These are phyloP conservation scores for Ocimum tenuiflorum DNA, from an alignment of 257 asterid genomes.

Conservation along the genomic window DNA sequence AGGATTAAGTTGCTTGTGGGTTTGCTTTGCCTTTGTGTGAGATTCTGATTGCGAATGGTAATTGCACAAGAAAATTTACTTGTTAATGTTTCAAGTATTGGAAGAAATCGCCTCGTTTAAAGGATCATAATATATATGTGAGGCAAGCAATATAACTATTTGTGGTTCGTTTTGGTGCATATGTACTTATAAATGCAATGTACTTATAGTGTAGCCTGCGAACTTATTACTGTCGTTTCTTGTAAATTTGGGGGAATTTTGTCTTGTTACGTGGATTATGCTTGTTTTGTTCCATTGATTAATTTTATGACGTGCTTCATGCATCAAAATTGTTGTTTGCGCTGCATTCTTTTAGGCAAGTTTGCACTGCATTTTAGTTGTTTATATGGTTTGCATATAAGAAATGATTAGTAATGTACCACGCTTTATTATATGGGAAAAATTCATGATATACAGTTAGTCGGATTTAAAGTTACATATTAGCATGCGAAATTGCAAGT, in stretches of 20 bases:
- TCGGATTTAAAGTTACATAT: no score
- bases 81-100: neutral
- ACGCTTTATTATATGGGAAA: no score
- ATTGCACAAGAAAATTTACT: neutral
- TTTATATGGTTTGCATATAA: constrained; percentile 10
- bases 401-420: no score
- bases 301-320: neutral
- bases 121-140: neutral
- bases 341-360: no score
- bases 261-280: neutral
- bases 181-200: no score
- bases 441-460: no score
- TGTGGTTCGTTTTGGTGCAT: neutral
- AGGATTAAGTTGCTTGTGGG: neutral
- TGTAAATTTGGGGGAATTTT: neutral
- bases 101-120: neutral
- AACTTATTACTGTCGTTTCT: no score
- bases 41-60: neutral
- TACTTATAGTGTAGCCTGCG: no score
- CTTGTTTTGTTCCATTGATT: neutral
- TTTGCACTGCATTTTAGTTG: constrained; percentile 9
- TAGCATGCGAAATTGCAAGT: no score
- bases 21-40: neutral
- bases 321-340: neutral
- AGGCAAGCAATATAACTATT: neutral